Base-by-base conservation (phyloP, 371 early-diverging fungal species). In the Racocetra persica region DNA sequence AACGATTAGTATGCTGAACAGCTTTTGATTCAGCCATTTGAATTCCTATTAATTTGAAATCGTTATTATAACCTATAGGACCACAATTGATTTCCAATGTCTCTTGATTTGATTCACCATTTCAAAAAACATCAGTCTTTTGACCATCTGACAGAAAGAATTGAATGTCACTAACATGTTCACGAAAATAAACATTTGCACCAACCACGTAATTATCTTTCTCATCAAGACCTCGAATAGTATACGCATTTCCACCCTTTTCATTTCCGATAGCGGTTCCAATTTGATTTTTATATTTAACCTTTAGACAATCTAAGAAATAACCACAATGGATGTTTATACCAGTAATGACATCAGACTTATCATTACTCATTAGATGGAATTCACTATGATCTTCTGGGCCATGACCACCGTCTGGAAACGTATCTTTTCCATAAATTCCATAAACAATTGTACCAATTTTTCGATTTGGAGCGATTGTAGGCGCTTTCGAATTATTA, bases 401-500 rank as follows among this genome's bases (percentile, higher is more conserved):
- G 7, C 10, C 20, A 67, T 67, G n/a, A n/a, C 5, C 38, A 38
- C 67, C 38, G 18, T 67, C 41, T 2, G 67, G 38, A 67, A 67
- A 38, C n/a, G 67, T 67, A 41, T 67, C 67, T 67, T 10, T 20
- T n/a, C 67, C 67, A 41, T 67, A 41, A 41, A 41, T 41, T n/a
- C 67, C 67, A 67, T 36, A n/a, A 32, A 32, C 32, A n/a, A 67
- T 10, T 8, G 67, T 67, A 10, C 41, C 67, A 38, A 67, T n/a
- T 18, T 32, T 38, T 38, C 38, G n/a, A 67, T 32, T 20, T 41
- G 32, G n/a, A n/a, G 67, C 67, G 7, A 67, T 67, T n/a, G 67
- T 32, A 41, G 5, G 67, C 5, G n/a, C n/a, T 4, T 16, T 16
- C 16, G 11, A 41, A 38, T 67, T 38, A 2, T 14, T 14, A n/a